A percentile compares a stretch with the other conserved stretches of the same genome.
These are phyloP conservation scores for Candida manassasensis DNA, from an alignment of 805 yeast genomes.

Conservation along the genomic window DNA sequence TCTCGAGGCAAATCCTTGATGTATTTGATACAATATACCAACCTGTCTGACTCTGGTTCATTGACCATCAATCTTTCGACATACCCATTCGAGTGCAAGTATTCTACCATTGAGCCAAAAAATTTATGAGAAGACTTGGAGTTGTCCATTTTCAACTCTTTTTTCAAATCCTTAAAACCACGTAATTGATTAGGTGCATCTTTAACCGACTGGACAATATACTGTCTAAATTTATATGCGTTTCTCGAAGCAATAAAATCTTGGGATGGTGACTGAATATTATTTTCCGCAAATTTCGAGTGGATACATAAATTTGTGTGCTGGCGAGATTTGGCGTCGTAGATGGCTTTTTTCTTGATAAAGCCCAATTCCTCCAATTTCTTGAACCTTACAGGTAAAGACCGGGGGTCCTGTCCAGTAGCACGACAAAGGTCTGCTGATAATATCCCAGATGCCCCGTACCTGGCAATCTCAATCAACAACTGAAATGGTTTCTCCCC, in stretches of 20 bases:
- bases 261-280: slow-evolving; percentile 18
- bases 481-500: slow-evolving; percentile 54
- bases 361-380: slow-evolving; percentile 47
- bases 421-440: slow-evolving; percentile 51
- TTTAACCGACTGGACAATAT: slow-evolving; percentile 47
- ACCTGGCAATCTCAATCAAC: slow-evolving; percentile 54
- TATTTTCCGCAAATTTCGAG: slow-evolving; percentile 33
- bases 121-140: slow-evolving; percentile 37
- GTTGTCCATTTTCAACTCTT: slow-evolving; percentile 50
- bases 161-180: slow-evolving; percentile 55
- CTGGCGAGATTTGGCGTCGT: slow-evolving; percentile 37
- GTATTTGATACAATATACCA: slow-evolving; percentile 37
- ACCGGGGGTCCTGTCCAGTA: slow-evolving; percentile 68
- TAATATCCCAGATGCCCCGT: slow-evolving; percentile 52
- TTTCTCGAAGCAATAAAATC: slow-evolving; percentile 24
- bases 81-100: slow-evolving; percentile 41
- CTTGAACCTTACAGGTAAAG: slow-evolving; percentile 59
- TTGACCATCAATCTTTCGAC: slow-evolving; percentile 50
- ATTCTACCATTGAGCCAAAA: slow-evolving; percentile 44
- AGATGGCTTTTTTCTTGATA: slow-evolving; percentile 36
- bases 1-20: slow-evolving; percentile 47
- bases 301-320: slow-evolving; percentile 53
- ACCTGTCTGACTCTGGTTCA: slow-evolving; percentile 20
- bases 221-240: slow-evolving; percentile 23
- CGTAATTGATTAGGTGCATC: slow-evolving; percentile 58